Base-by-base conservation (phyloP, 495 filamentous ascomycete species). In the Emericellopsis terricola region DNA sequence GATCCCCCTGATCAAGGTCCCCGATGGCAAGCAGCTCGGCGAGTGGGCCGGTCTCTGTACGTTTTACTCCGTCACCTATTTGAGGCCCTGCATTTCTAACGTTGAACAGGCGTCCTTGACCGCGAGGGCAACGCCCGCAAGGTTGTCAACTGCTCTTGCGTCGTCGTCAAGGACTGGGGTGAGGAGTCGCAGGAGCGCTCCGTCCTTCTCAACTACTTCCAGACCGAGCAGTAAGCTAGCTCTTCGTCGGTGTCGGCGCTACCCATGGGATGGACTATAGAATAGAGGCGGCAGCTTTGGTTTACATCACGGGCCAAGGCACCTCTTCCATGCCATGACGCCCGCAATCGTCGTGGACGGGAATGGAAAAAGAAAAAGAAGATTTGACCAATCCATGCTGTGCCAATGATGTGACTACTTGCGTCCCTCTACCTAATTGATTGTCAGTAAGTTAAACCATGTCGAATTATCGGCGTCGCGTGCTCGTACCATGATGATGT, bases 81-180 rank as follows among this genome's bases (percentile, higher is more conserved):
- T 20, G 9, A 14, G 29, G 36, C 21, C 45, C 11, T 44, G 5
- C 7, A 2, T 28, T 29, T 18, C 44, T 53, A 34, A 51, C 16
- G 33, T 21, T 32, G 38, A 30, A 36, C 41, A 96, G 87, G 87
- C 64, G 84, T 91, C 49, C 75, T 97, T 53, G 89, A 97, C 66
- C 85, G 89, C 55, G 89, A 97, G 68, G 89, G 89, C 54, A 97
- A 96, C 62, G 83, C 89, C 41, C 79, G 89, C 60, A 97, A 97
- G 74, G 91, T 97, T 44, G 89, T 97, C 62, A 97, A 97, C 76
- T 97, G 89, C 81, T 94, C 87, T 51, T 94, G 89, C 69, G 89
- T 94, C 49, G 89, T 96, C 35, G 89, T 97, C 43, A 80, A 82
- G 68, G 85, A 97, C 57, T 97, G 89, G 89, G 89, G 89, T 71